Conservation (phyloP, 2,329 filamentous ascomycete genomes). For the Pezicula radicicola region DNA sequence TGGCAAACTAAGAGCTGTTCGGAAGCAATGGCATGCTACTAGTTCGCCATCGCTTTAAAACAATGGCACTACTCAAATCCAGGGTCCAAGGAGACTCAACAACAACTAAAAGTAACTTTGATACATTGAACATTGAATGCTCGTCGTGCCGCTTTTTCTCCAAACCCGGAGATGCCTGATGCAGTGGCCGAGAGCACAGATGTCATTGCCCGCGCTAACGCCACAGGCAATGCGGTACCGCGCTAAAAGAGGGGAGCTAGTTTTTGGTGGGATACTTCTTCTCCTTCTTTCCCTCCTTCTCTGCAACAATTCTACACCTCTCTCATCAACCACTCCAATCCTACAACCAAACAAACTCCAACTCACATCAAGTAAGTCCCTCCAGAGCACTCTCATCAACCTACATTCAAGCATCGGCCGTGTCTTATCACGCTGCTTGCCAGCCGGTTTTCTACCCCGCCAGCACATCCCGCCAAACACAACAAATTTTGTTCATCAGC, state of each 20-base stretch:
- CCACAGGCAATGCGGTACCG: neutral
- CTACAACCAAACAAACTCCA: conserved; percentile 10
- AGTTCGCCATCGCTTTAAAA: too few relatives aligned
- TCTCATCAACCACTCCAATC: neutral
- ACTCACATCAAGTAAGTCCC: conserved; percentile 15
- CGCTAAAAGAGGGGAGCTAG: neutral
- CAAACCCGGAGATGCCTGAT: too few relatives aligned
- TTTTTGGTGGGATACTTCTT: neutral
- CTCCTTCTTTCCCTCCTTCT: conserved; percentile 2
- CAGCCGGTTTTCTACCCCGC: neutral
- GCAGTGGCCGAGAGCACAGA: too few relatives aligned
- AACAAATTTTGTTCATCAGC: conserved; percentile 8
- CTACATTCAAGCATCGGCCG: neutral
- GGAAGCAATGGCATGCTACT: too few relatives aligned
- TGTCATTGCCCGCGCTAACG: too few relatives aligned
- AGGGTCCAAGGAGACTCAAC: too few relatives aligned
- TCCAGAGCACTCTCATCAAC: neutral
- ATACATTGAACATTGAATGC: too few relatives aligned
- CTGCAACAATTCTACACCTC: neutral
- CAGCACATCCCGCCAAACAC: neutral
- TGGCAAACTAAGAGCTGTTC: too few relatives aligned
- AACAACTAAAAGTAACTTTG: too few relatives aligned
- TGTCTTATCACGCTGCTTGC: neutral
- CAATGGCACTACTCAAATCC: too few relatives aligned
- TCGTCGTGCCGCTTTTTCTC: too few relatives aligned